Conservation (phyloP, 805 yeast species). For the Myxozyma monticola region DNA sequence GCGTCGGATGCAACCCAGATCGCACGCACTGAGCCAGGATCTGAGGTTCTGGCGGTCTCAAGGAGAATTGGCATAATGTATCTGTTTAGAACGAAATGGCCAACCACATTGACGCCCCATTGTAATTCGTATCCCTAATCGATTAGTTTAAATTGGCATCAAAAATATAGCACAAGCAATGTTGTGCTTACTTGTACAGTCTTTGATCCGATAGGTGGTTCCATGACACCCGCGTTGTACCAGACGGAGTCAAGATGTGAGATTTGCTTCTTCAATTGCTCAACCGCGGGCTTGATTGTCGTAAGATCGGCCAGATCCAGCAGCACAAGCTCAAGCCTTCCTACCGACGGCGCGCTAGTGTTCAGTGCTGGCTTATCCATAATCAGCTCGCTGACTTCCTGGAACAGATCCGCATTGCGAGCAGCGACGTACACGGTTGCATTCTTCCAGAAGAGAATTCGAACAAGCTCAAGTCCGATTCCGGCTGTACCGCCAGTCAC, state of each 20-base stretch:
- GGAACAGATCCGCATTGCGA: slow-evolving; percentile 15
- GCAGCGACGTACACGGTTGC: slow-evolving; percentile 27
- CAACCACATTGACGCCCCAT: slow-evolving; percentile 50
- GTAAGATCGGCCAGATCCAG: slow-evolving; percentile 42
- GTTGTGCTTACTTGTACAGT: slow-evolving; percentile 36
- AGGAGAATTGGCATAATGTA: slow-evolving; percentile 43
- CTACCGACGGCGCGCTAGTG: slow-evolving; percentile 17
- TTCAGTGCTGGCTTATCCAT: slow-evolving; percentile 16
- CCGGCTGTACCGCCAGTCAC: slow-evolving; percentile 31
- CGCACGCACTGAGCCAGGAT: slow-evolving; percentile 41
- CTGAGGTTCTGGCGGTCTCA: slow-evolving; percentile 37
- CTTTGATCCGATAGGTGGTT: slow-evolving; percentile 41
- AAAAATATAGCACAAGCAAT: background rate
- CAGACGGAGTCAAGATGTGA: slow-evolving; percentile 42
- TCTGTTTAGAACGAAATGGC: slow-evolving; percentile 48
- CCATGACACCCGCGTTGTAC: slow-evolving; percentile 51
- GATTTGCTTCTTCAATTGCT: slow-evolving; percentile 35
- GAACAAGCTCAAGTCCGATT: slow-evolving; percentile 26
- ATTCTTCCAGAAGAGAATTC: slow-evolving; percentile 23
- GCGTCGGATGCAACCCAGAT: slow-evolving; percentile 50
- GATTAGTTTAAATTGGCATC: background rate
- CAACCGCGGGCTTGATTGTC: slow-evolving; percentile 44
- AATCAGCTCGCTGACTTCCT: slow-evolving; percentile 11
- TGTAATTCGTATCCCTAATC: slow-evolving; percentile 48
- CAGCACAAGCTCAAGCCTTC: slow-evolving; percentile 16